A percentile compares a stretch with the other conserved stretches of the same genome.
Evolutionary conservation across 371 early-diverging fungal genomes (phyloP).

Genomic region (Apophysomyces ossiformis): DNA sequence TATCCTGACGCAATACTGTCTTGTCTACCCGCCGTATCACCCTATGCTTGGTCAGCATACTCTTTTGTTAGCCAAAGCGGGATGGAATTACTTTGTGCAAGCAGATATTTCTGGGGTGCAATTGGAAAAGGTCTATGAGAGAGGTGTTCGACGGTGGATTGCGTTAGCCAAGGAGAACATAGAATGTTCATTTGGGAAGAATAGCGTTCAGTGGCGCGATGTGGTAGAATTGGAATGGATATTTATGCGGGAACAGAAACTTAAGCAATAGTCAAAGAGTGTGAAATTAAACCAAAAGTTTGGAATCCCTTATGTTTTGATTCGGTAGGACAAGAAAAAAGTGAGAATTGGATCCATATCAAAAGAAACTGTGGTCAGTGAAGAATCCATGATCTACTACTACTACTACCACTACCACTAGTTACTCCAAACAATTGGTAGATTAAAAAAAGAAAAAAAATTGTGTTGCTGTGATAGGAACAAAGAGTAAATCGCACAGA

Average conservation of each 20-base stretch:
- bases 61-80: constrained; percentile 64
- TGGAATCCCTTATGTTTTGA: background rate
- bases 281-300: too few relatives aligned
- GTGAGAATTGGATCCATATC: too few relatives aligned
- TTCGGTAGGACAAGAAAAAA: too few relatives aligned
- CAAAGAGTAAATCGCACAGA: too few relatives aligned
- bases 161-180: constrained; percentile 42
- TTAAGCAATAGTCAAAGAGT: constrained; percentile 17
- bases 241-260: constrained; percentile 49
- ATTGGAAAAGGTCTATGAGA: constrained; percentile 43
- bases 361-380: background rate
- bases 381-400: too few relatives aligned
- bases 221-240: constrained; percentile 51
- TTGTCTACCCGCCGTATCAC: constrained; percentile 75
- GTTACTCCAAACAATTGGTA: too few relatives aligned
- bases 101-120: constrained; percentile 25
- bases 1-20: constrained; percentile 66
- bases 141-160: constrained; percentile 50
- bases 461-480: too few relatives aligned
- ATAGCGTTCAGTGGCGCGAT: constrained; percentile 49
- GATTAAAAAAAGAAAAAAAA: too few relatives aligned
- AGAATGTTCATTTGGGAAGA: constrained; percentile 38
- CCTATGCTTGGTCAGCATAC: constrained; percentile 74
- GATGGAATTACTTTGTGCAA: constrained; percentile 64
- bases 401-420: too few relatives aligned